Evolutionary conservation across 2,329 filamentous ascomycete genomes (phyloP).

Genomic region (Pseudogymnoascus pannorum): DNA sequence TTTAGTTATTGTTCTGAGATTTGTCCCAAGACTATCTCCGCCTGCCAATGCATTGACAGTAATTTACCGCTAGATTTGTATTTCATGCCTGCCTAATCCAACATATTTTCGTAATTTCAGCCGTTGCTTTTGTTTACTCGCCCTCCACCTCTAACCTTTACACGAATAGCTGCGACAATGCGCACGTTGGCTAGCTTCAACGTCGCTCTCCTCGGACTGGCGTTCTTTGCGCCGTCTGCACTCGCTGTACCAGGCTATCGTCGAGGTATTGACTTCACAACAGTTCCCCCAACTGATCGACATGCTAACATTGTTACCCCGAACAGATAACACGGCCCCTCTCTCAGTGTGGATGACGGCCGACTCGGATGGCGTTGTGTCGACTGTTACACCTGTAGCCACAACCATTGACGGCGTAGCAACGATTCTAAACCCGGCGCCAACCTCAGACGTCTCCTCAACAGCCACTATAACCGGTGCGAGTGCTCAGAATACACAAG

Average conservation of each 20-base stretch:
- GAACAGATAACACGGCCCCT: slow-evolving; percentile 7
- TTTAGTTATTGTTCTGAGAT: neutral
- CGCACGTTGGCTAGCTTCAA: neutral
- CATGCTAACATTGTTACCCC: neutral
- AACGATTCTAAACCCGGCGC: slow-evolving; percentile 20
- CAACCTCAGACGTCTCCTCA: slow-evolving; percentile 15
- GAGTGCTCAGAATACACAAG: slow-evolving; percentile 14
- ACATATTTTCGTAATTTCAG: neutral
- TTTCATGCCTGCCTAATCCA: neutral
- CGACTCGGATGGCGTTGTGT: slow-evolving; percentile 9
- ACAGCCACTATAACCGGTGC: slow-evolving; percentile 14
- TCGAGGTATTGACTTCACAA: neutral
- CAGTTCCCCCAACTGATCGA: neutral
- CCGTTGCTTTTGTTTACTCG: neutral
- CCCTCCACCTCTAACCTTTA: neutral
- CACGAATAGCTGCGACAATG: neutral
- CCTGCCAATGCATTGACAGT: neutral
- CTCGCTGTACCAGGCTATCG: neutral
- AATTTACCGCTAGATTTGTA: neutral
- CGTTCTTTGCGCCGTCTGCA: neutral
- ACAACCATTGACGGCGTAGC: slow-evolving; percentile 20
- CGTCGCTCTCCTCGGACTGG: neutral
- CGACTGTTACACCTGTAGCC: slow-evolving; percentile 23
- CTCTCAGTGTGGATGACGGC: slow-evolving; percentile 24
- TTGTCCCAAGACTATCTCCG: neutral